A percentile compares a stretch with the other conserved stretches of the same genome.
These are phyloP conservation scores for Colletotrichum limetticola DNA, from an alignment of 2,329 filamentous ascomycete species.

Conservation along the genomic window DNA sequence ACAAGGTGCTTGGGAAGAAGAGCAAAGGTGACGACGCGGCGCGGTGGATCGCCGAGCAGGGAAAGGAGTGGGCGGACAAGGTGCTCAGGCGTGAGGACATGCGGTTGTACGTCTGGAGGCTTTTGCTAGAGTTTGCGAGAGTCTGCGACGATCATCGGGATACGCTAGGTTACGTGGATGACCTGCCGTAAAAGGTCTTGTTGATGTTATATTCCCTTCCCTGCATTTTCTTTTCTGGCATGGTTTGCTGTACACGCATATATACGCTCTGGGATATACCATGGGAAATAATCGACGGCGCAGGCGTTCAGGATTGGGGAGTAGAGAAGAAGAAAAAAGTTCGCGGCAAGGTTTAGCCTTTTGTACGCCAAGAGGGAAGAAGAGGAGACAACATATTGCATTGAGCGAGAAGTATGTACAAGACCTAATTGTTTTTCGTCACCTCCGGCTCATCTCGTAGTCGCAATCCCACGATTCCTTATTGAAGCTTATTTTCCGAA, in stretches of 20 bases:
- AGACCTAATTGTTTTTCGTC: neutral
- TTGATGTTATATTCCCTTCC: neutral
- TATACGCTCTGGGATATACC: conserved; percentile 1
- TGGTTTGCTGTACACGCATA: neutral
- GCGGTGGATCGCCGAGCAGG: conserved; percentile 66
- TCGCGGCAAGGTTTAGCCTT: neutral
- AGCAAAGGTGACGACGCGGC: conserved; percentile 64
- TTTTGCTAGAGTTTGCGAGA: conserved; percentile 68
- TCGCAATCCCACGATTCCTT: neutral
- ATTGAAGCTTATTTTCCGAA: neutral
- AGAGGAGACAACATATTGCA: neutral
- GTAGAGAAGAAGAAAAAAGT: neutral
- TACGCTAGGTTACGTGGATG: conserved; percentile 55
- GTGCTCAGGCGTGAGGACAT: conserved; percentile 74
- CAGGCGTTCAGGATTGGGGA: neutral
- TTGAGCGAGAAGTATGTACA: neutral
- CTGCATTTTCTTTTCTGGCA: neutral
- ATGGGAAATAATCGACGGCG: neutral
- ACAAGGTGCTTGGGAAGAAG: conserved; percentile 26
- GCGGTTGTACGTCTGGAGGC: conserved; percentile 71
- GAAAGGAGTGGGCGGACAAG: conserved; percentile 69
- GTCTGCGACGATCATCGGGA: conserved; percentile 58
- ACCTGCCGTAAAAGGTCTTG: conserved; percentile 43
- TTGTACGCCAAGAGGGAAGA: neutral
- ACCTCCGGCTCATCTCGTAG: neutral